Evolutionary conservation across 352 stramenopile species (phyloP).

Genomic region (Pelagophyceae sp.): DNA sequence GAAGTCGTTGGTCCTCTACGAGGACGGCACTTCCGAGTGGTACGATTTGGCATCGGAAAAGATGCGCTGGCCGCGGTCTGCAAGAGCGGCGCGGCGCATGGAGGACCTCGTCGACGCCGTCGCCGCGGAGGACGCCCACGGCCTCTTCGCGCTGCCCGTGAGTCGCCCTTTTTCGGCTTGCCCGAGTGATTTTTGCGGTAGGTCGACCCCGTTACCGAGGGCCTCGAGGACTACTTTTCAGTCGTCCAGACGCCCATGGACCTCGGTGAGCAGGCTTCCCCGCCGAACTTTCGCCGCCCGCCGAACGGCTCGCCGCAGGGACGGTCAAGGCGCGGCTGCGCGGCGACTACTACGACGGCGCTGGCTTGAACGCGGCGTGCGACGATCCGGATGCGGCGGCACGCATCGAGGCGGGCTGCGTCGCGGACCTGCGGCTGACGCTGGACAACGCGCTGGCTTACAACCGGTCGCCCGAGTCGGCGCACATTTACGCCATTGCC

Average conservation of each 20-base stretch:
- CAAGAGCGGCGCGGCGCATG: background rate
- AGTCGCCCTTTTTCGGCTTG: background rate
- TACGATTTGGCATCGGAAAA: background rate
- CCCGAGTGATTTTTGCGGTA: background rate
- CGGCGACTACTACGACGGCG: background rate
- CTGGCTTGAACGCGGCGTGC: background rate
- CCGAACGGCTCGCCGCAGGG: too few species aligned
- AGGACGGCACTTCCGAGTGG: conserved; percentile 15
- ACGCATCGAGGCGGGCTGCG: background rate
- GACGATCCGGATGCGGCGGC: background rate
- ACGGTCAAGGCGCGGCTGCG: conserved; percentile 50
- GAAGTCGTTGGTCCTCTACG: conserved; percentile 15
- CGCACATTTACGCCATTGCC: background rate
- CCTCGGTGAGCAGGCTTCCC: too few species aligned
- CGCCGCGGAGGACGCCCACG: background rate
- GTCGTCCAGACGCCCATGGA: conserved; percentile 63
- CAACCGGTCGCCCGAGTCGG: background rate
- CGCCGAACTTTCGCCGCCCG: too few species aligned
- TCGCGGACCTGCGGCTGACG: conserved; percentile 6
- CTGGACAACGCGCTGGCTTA: background rate
- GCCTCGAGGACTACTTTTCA: conserved; percentile 51
- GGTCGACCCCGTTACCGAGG: background rate
- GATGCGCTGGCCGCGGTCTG: background rate
- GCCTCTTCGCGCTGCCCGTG: background rate
- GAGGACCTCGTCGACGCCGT: background rate